Conservation (phyloP, 768 basidiomycete genomes). For the Boletus reticulatus region DNA sequence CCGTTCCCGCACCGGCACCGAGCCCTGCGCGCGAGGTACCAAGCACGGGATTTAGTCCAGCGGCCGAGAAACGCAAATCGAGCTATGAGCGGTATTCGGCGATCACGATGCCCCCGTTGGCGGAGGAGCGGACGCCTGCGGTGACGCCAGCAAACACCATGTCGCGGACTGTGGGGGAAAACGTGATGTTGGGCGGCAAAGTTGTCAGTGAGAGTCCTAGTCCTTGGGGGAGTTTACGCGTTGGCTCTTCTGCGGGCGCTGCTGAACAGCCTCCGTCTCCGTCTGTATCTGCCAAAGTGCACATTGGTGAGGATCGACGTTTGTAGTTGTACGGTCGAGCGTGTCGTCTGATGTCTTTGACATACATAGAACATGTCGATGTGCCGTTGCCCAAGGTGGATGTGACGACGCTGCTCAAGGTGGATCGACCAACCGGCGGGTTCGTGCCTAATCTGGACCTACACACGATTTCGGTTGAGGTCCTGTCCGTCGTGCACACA, state of each 20-base stretch:
- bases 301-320: conserved; percentile 31
- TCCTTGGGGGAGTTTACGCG: conserved; percentile 6
- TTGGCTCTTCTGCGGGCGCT: not conserved
- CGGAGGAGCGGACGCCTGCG: conserved; percentile 64
- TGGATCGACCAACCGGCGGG: conserved; percentile 32
- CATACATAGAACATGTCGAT: conserved; percentile 37
- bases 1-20: not conserved
- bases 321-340: not conserved
- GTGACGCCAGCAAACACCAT: conserved; percentile 55
- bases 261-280: not conserved
- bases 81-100: conserved; percentile 68
- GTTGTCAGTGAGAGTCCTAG: conserved; percentile 11
- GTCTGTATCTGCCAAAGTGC: conserved; percentile 18
- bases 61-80: conserved; percentile 58
- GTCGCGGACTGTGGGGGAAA: conserved; percentile 29
- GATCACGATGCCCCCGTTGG: conserved; percentile 59
- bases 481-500: conserved; percentile 56
- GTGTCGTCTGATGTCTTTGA: not conserved
- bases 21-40: conserved; percentile 10
- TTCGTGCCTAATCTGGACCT: conserved; percentile 34
- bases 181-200: not conserved
- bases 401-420: not conserved
- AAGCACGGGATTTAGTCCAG: conserved; percentile 18
- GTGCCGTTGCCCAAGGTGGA: conserved; percentile 48
- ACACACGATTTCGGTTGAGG: conserved; percentile 71